phyloP scores from a whole-genome alignment of 148 eudicot genomes.

The Salicornia ramosissima region DNA sequence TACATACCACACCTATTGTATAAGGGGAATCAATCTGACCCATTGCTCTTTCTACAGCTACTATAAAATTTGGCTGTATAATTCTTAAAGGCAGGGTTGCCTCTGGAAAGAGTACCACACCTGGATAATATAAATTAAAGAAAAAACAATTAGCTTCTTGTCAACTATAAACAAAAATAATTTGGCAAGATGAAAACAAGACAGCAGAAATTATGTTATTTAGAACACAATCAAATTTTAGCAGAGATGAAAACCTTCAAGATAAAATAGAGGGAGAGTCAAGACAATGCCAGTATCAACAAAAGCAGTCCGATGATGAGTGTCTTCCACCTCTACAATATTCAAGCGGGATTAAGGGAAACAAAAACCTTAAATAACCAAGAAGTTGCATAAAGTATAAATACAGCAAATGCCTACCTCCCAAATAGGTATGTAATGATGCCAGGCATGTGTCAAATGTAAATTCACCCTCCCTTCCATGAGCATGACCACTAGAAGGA shows the following conservation, averaged over 20 bases:
- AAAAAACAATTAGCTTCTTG: not conserved
- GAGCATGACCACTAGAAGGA: slow-evolving; percentile 38
- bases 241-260: slow-evolving; percentile 54
- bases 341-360: slow-evolving; percentile 10
- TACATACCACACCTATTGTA: slow-evolving; percentile 85
- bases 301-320: slow-evolving; percentile 62
- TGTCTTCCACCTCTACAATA: slow-evolving; percentile 83
- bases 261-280: slow-evolving; percentile 67
- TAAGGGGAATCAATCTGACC: slow-evolving; percentile 58
- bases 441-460: slow-evolving; percentile 62
- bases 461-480: slow-evolving; percentile 38
- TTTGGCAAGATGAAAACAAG: not conserved
- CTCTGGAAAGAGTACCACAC: slow-evolving; percentile 89
- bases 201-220: not conserved
- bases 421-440: slow-evolving; percentile 85
- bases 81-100: slow-evolving; percentile 92
- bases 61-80: slow-evolving; percentile 55
- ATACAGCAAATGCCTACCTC: slow-evolving; percentile 51
- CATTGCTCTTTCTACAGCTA: slow-evolving; percentile 77
- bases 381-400: not conserved
- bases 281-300: slow-evolving; percentile 75
- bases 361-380: not conserved
- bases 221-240: slow-evolving; percentile 1
- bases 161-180: not conserved
- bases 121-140: slow-evolving; percentile 31